These are phyloP conservation scores for Chalciporus pseudorubinellus DNA, from an alignment of 768 basidiomycete species.

Conservation along the genomic window DNA sequence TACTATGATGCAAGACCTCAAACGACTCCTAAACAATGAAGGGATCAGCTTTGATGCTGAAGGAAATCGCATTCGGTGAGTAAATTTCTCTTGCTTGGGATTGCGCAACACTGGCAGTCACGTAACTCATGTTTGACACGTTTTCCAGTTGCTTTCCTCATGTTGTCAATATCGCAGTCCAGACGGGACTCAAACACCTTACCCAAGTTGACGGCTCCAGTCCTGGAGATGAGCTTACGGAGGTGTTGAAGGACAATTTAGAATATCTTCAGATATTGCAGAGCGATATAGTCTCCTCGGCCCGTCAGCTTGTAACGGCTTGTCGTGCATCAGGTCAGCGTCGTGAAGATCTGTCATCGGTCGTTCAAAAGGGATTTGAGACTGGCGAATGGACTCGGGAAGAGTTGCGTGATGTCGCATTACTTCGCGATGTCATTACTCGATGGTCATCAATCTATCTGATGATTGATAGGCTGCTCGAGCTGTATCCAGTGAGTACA, in stretches of 20 bases:
- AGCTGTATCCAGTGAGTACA: constrained; percentile 31
- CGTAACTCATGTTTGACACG: background rate
- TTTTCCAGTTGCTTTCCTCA: background rate
- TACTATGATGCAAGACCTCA: background rate
- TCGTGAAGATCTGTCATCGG: background rate
- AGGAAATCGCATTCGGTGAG: too few relatives aligned
- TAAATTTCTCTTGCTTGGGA: too few relatives aligned
- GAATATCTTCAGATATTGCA: background rate
- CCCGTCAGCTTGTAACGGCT: background rate
- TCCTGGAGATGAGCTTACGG: background rate
- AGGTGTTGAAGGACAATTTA: background rate
- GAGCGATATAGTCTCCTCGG: background rate
- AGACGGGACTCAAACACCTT: background rate
- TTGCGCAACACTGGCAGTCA: too few relatives aligned
- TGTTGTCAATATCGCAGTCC: background rate
- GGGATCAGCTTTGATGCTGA: background rate
- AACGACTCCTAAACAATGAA: background rate
- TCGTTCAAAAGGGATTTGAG: background rate
- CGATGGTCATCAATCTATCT: constrained; percentile 39
- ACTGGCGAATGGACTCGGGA: constrained; percentile 1
- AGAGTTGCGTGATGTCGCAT: background rate
- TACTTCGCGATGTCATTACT: constrained; percentile 34
- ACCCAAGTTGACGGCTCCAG: background rate
- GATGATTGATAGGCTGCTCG: constrained; percentile 32
- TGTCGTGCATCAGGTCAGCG: background rate